Evolutionary conservation across 768 basidiomycete genomes (phyloP), one percentile per base, ranked within the genome.

Genomic region (Tremella mesenterica): DNA sequence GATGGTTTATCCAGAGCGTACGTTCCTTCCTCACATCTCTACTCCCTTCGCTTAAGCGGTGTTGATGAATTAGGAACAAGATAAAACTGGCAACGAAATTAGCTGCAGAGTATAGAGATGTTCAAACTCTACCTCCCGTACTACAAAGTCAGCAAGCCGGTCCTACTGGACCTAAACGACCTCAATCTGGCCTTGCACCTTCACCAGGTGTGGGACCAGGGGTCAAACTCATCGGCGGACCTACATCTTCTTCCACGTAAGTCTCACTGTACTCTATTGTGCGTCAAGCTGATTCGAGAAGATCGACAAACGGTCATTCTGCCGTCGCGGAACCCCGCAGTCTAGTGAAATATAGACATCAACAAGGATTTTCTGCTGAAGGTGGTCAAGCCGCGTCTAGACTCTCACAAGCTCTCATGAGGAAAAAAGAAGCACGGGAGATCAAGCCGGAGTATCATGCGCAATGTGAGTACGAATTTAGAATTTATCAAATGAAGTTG

Each of bases 361-460:
- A 66, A 44, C 67, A 70, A 51, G 71, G 69, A 20, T 71, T 67
- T 48, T 72, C 71, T 12, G 73, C 74, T 2, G 59, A 73, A 50
- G 72, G 73, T 48, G 72, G 73, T 27, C 72, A 74, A 7, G 67
- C 74, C 1, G 69, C 69, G 31, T 73, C 70, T 1, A 56, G 61
- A 71, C 81, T 99, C 46, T 86, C 89, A n/a, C 83, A 89, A 64
- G 90, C 91, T 0, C 82, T 99, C 46, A 82, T 84, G 48, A 80
- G 89, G 16, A 89, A 93, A 76, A 96, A 96, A 76, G 91, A 91
- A 28, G 87, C 85, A 2, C 82, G 91, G 29, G 90, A 86, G 7
- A 81, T 96, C 67, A 95, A 96, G 73, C 95, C 95, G 6, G 87
- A 85, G 12, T 97, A 90, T 69, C 95, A 99, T 64, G 81, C 95